These are phyloP conservation scores for Populus tomentosa DNA, from an alignment of 441 rosid genomes.

Conservation along the genomic window DNA sequence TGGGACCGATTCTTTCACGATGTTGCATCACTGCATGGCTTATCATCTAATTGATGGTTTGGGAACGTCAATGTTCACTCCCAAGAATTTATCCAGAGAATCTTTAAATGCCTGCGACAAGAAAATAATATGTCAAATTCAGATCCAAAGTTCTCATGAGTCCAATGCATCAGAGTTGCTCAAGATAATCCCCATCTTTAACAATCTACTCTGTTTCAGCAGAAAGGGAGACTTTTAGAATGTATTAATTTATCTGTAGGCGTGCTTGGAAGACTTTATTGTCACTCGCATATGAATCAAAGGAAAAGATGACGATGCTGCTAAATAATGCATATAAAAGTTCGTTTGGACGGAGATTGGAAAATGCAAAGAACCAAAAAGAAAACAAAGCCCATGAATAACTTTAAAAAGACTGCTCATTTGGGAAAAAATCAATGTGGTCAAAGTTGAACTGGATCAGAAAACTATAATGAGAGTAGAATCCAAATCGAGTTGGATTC, in stretches of 20 bases:
- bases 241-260: slow-evolving; percentile 6
- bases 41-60: slow-evolving; percentile 25
- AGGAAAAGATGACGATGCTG: slow-evolving; percentile 20
- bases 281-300: not conserved
- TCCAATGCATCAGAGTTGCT: slow-evolving; percentile 15
- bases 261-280: slow-evolving; percentile 16
- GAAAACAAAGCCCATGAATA: slow-evolving; percentile 22
- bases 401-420: slow-evolving; percentile 25
- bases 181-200: slow-evolving; percentile 12
- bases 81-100: slow-evolving; percentile 59
- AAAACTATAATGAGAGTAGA: slow-evolving; percentile 18
- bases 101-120: slow-evolving; percentile 64
- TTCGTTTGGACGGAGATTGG: slow-evolving; percentile 8
- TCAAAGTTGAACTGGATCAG: slow-evolving; percentile 25
- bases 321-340: slow-evolving; percentile 16
- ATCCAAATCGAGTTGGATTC: slow-evolving; percentile 9
- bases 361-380: slow-evolving; percentile 24
- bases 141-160: not conserved
- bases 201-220: slow-evolving; percentile 13
- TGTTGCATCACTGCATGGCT: slow-evolving; percentile 21
- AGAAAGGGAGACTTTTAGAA: slow-evolving; percentile 10
- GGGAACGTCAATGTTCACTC: slow-evolving; percentile 37
- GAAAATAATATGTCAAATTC: slow-evolving; percentile 10
- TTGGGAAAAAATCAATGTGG: slow-evolving; percentile 12
- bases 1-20: slow-evolving; percentile 30